Evolutionary conservation across 2,329 filamentous ascomycete species (phyloP).

Genomic region (Aciculosporium take): DNA sequence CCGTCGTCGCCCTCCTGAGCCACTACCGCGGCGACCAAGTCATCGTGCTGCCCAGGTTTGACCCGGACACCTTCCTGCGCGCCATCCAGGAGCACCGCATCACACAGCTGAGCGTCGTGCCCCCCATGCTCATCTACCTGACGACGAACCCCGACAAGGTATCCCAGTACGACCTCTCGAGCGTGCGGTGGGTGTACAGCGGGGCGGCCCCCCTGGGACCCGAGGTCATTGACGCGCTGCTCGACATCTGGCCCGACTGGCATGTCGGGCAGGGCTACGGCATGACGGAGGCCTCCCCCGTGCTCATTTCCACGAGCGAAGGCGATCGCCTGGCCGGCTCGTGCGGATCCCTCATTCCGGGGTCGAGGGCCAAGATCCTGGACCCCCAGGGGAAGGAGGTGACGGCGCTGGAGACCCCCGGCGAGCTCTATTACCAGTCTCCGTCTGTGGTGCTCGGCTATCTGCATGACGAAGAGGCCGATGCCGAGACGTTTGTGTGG

Average conservation of each 20-base stretch:
- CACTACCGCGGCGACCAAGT: constrained; percentile 60
- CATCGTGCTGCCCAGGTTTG: constrained; percentile 62
- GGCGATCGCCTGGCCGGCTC: constrained; percentile 54
- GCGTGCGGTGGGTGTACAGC: constrained; percentile 50
- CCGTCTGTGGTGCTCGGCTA: constrained; percentile 73
- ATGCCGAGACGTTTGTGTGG: constrained; percentile 58
- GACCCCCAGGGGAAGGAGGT: constrained; percentile 54
- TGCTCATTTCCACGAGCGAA: constrained; percentile 42
- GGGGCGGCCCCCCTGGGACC: constrained; percentile 62
- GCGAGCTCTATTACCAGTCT: constrained; percentile 66
- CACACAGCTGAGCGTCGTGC: constrained; percentile 52
- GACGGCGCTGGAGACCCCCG: constrained; percentile 54
- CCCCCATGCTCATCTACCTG: constrained; percentile 65
- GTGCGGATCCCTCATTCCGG: constrained; percentile 52
- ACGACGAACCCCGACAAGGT: constrained; percentile 45
- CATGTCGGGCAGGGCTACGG: constrained; percentile 30
- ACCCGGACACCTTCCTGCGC: constrained; percentile 48
- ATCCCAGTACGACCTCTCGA: constrained; percentile 53
- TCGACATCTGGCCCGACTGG: constrained; percentile 19
- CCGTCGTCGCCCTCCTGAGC: constrained; percentile 52
- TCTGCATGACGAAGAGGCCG: constrained; percentile 73
- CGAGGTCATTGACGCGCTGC: constrained; percentile 50
- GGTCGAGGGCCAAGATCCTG: constrained; percentile 48
- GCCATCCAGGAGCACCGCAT: constrained; percentile 58
- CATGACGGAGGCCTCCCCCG: constrained; percentile 59